Evolutionary conservation across 1,284 basidiomycete species (phyloP).

Genomic region (Papiliotrema terrestris): DNA sequence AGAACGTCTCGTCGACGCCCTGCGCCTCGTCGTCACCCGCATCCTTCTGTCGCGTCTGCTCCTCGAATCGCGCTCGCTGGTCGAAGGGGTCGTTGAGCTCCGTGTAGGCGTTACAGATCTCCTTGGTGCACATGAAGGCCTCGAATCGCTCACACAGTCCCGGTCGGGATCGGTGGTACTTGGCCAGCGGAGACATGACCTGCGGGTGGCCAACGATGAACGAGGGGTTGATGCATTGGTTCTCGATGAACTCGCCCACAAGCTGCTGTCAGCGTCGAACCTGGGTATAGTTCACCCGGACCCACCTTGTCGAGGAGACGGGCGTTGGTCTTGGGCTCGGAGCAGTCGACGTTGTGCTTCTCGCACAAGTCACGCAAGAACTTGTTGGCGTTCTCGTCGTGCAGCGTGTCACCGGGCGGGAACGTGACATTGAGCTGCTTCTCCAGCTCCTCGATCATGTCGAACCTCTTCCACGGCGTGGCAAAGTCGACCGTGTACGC

Average conservation of each 20-base stretch:
- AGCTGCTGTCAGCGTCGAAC: slow-evolving; percentile 55
- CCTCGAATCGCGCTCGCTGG: slow-evolving; percentile 92
- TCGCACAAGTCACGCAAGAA: slow-evolving; percentile 80
- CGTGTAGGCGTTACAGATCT: slow-evolving; percentile 96
- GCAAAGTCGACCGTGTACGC: slow-evolving; percentile 83
- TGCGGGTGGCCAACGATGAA: slow-evolving; percentile 99
- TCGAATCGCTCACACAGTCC: slow-evolving; percentile 99
- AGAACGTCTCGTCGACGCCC: slow-evolving; percentile 90
- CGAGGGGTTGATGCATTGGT: slow-evolving; percentile 89
- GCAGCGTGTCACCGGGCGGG: slow-evolving; percentile 86
- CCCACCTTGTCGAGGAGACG: slow-evolving; percentile 88
- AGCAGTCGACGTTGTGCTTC: slow-evolving; percentile 97
- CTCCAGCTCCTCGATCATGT: slow-evolving; percentile 97
- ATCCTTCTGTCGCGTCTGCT: slow-evolving; percentile 91
- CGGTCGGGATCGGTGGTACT: slow-evolving; percentile 87
- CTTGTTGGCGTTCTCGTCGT: slow-evolving; percentile 82
- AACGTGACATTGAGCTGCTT: slow-evolving; percentile 90
- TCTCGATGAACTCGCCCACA: slow-evolving; percentile 96
- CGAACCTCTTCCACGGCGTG: slow-evolving; percentile 97
- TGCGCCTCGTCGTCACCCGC: slow-evolving; percentile 97
- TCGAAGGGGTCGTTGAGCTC: slow-evolving; percentile 98
- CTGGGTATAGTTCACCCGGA: background rate
- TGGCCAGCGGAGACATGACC: slow-evolving; percentile 98
- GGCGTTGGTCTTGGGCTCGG: slow-evolving; percentile 92
- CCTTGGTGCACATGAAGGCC: slow-evolving; percentile 96